Conservation (phyloP, 2,329 filamentous ascomycete species). For the Fusarium sambucinum region DNA sequence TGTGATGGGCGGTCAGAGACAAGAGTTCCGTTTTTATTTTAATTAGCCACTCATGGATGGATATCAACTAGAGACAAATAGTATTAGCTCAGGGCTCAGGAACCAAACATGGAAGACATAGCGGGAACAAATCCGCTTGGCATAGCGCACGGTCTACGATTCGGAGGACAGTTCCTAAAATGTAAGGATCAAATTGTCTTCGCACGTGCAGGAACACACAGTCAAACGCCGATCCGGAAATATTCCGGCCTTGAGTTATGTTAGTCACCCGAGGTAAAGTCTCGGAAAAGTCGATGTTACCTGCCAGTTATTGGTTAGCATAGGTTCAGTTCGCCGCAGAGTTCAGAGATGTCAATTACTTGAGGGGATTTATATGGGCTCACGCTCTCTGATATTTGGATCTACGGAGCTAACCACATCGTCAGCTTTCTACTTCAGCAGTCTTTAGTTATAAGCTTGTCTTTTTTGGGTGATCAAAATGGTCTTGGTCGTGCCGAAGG, state of each 20-base stretch:
- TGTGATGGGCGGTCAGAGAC: background rate
- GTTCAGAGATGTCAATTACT: background rate
- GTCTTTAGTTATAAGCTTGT: background rate
- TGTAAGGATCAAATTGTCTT: background rate
- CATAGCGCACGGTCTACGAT: background rate
- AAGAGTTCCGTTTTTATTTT: background rate
- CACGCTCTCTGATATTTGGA: background rate
- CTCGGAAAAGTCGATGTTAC: rapidly evolving
- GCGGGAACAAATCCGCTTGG: background rate
- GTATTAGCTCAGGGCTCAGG: background rate
- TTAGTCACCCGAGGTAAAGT: background rate
- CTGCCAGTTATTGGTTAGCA: background rate
- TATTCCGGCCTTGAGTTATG: background rate
- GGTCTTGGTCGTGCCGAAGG: background rate
- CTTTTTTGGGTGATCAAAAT: background rate
- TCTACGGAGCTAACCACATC: background rate
- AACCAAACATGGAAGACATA: background rate
- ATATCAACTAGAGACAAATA: background rate
- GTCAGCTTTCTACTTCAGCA: background rate
- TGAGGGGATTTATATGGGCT: background rate
- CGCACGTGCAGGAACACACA: background rate
- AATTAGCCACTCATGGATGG: background rate
- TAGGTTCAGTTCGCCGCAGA: background rate
- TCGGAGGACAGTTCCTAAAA: background rate
- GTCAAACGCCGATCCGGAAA: background rate